Percentiles rank a stretch among this genome's conserved stretches.
phyloP scores from a whole-genome alignment of 2,329 filamentous ascomycete genomes.

The Cercospora berteroae region DNA sequence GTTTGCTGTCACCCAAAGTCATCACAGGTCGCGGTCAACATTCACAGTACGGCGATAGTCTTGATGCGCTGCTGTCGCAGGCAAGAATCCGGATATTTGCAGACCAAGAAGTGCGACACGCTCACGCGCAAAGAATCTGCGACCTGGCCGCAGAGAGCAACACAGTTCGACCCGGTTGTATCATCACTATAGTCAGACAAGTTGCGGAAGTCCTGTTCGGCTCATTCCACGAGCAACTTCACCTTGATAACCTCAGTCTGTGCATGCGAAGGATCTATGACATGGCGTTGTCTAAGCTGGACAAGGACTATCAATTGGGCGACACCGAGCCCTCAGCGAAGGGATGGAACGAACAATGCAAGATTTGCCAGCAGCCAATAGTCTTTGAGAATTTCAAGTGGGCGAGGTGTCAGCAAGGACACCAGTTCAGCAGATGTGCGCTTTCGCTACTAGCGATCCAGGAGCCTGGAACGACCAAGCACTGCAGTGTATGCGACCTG shows the following conservation, averaged over 20 bases:
- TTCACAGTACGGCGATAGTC: neutral
- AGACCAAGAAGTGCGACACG: neutral
- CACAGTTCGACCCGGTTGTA: neutral
- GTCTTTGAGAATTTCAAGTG: constrained; percentile 48
- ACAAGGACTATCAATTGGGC: constrained; percentile 2
- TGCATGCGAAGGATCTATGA: constrained; percentile 14
- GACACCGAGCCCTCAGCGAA: constrained; percentile 11
- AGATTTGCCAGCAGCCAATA: constrained; percentile 51
- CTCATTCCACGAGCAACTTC: neutral
- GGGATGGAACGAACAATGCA: constrained; percentile 49
- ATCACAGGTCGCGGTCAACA: neutral
- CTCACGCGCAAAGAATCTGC: constrained; percentile 8
- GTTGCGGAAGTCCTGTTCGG: neutral
- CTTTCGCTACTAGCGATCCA: constrained; percentile 57
- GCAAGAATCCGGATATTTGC: neutral
- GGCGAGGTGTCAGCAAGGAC: constrained; percentile 52
- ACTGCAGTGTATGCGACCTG: constrained; percentile 53
- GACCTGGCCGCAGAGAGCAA: neutral
- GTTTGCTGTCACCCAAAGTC: neutral
- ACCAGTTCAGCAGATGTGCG: constrained; percentile 55
- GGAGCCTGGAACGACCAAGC: constrained; percentile 53
- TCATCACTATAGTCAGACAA: neutral
- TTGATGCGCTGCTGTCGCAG: neutral
- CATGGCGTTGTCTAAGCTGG: constrained; percentile 15
- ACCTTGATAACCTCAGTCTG: constrained; percentile 11